These are phyloP conservation scores for Trypanosomatidae sp. DNA, from an alignment of 208 protist genomes.

Conservation along the genomic window DNA sequence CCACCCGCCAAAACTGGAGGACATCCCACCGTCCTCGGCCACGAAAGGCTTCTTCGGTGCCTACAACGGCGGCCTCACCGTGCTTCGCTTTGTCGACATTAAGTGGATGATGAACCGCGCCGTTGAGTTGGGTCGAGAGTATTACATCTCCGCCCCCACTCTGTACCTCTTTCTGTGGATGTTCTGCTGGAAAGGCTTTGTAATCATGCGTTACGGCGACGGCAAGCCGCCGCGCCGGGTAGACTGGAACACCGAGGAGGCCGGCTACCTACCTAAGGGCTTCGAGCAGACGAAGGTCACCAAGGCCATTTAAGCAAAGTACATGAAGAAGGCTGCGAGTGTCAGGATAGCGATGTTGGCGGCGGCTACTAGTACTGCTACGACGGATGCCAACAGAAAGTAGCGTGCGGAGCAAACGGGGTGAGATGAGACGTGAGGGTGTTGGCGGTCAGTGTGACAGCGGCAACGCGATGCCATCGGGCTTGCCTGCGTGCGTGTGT, in stretches of 20 bases:
- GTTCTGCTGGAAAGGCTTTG: constrained; percentile 85
- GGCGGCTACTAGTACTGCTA: neutral
- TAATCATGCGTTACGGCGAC: constrained; percentile 76
- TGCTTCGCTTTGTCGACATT: constrained; percentile 79
- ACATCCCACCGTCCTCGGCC: constrained; percentile 58
- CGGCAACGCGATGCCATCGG: neutral
- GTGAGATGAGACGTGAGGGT: neutral
- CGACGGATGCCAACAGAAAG: neutral
- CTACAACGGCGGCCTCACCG: constrained; percentile 64
- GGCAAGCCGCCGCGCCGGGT: constrained; percentile 80
- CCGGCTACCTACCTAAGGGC: constrained; percentile 70
- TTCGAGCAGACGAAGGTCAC: constrained; percentile 76
- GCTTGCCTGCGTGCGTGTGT: neutral
- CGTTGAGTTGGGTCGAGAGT: constrained; percentile 80
- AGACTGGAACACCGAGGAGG: constrained; percentile 90
- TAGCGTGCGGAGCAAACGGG: neutral
- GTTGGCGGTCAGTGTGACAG: neutral
- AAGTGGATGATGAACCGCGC: constrained; percentile 93
- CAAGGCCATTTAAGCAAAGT: constrained; percentile 42
- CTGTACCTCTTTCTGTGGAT: constrained; percentile 82
- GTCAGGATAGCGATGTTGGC: neutral
- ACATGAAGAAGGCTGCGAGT: neutral
- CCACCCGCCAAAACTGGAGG: constrained; percentile 77
- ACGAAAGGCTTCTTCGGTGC: constrained; percentile 81
- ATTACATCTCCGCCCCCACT: constrained; percentile 84